Conservation (phyloP, 352 stramenopile species). For the Pythium diclinum region DNA sequence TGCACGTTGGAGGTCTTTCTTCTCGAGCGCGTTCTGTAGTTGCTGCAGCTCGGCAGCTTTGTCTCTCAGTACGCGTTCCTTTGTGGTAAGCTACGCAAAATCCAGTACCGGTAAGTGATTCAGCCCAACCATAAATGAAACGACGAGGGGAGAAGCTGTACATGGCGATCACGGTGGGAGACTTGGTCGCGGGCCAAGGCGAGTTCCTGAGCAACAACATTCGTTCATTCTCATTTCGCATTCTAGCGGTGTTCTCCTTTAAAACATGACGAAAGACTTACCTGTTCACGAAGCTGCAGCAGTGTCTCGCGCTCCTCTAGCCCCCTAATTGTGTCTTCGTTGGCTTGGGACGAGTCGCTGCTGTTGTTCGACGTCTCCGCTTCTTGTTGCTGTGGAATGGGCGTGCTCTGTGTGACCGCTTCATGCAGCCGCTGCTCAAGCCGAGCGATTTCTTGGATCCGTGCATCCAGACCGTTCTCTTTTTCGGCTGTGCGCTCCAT, state of each 20-base stretch:
- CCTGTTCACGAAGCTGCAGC: constrained; percentile 33
- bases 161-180: constrained; percentile 34
- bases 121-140: too few species aligned
- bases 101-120: too few species aligned
- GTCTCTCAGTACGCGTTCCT: constrained; percentile 46
- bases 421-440: constrained; percentile 49
- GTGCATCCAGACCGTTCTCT: constrained; percentile 32
- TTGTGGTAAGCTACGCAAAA: constrained; percentile 30
- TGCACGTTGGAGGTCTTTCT: neutral
- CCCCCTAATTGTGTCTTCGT: neutral
- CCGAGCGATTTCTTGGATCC: constrained; percentile 39
- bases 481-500: constrained; percentile 33
- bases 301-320: constrained; percentile 28
- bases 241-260: too few species aligned
- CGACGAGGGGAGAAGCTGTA: constrained; percentile 4
- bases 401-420: constrained; percentile 21
- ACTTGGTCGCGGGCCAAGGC: constrained; percentile 19
- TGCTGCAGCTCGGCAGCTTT: constrained; percentile 34
- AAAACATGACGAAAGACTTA: constrained; percentile 3
- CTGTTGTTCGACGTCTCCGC: neutral
- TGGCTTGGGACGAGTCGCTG: neutral
- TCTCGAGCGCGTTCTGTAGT: constrained; percentile 25
- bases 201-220: constrained; percentile 19
- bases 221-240: neutral
- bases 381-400: neutral